Percentiles rank a stretch among this genome's conserved stretches.
Evolutionary conservation across 2,329 filamentous ascomycete species (phyloP).

Genomic region (Fusarium oxysporum): DNA sequence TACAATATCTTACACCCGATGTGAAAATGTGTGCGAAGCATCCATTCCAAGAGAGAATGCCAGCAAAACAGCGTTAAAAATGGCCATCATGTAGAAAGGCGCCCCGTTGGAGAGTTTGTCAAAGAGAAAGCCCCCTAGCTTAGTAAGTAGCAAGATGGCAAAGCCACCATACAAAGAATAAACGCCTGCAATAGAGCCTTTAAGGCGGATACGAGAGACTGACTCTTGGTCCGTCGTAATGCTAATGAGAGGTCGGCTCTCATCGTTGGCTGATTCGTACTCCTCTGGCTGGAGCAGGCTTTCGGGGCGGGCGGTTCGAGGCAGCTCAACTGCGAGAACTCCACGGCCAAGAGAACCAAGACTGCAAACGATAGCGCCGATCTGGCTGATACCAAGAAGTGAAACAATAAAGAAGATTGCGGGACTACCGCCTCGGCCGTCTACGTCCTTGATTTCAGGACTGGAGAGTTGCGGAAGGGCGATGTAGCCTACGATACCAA

Average conservation of each 20-base stretch:
- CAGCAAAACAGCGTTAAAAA: conserved; percentile 82
- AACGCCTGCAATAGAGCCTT: conserved; percentile 93
- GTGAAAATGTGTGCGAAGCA: conserved; percentile 54
- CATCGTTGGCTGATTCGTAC: conserved; percentile 55
- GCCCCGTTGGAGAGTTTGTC: conserved; percentile 79
- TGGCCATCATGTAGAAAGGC: conserved; percentile 95
- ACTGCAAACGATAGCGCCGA: conserved; percentile 95
- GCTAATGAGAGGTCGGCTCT: conserved; percentile 54
- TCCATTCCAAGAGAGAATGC: conserved; percentile 65
- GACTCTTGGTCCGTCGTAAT: conserved; percentile 48
- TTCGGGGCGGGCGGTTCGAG: conserved; percentile 39
- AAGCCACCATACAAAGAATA: conserved; percentile 92
- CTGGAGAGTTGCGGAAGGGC: conserved; percentile 80
- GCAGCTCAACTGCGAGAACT: conserved; percentile 69
- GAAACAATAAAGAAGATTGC: conserved; percentile 81
- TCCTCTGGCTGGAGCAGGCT: conserved; percentile 51
- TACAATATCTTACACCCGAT: conserved; percentile 14
- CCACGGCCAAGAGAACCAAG: conserved; percentile 88
- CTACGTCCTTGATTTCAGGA: conserved; percentile 75
- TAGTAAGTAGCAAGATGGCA: conserved; percentile 91
- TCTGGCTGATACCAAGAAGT: conserved; percentile 90
- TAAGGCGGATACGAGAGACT: conserved; percentile 71
- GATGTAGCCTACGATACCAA: conserved; percentile 83
- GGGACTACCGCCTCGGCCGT: conserved; percentile 74
- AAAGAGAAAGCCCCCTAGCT: conserved; percentile 88